Percentiles rank a stretch among this genome's conserved stretches.
Evolutionary conservation across 2,329 filamentous ascomycete genomes (phyloP).

Genomic region (Trichoderma gracile): DNA sequence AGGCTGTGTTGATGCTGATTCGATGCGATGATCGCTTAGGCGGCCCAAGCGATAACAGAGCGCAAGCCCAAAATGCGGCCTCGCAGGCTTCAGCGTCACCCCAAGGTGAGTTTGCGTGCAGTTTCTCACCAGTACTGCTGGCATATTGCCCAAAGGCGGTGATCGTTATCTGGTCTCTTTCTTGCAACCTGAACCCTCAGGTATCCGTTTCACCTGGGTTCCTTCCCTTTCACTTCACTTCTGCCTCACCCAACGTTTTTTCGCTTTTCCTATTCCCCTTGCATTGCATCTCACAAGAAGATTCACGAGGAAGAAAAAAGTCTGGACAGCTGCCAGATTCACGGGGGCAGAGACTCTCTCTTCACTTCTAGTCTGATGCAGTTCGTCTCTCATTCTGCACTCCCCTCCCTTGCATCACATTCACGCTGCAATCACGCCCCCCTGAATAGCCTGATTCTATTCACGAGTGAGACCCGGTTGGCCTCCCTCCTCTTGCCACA

Average conservation of each 20-base stretch:
- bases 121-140: background rate
- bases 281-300: background rate
- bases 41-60: background rate
- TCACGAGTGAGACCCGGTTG: background rate
- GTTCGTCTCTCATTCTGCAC: too few species aligned
- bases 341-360: background rate
- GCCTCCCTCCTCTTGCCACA: background rate
- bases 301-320: too few species aligned
- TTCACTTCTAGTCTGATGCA: background rate
- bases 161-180: background rate
- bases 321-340: background rate
- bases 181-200: too few species aligned
- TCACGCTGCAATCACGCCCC: conserved; percentile 17
- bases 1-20: background rate
- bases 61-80: background rate
- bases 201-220: background rate
- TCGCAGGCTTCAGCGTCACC: conserved; percentile 3
- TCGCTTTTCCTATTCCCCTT: background rate
- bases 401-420: conserved; percentile 13
- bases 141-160: too few species aligned
- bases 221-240: background rate
- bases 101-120: background rate
- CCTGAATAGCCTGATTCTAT: conserved; percentile 2
- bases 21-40: background rate
- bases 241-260: background rate